Base-by-base conservation (phyloP, 148 eudicot species). In the Vaccinium vitisidaea region DNA sequence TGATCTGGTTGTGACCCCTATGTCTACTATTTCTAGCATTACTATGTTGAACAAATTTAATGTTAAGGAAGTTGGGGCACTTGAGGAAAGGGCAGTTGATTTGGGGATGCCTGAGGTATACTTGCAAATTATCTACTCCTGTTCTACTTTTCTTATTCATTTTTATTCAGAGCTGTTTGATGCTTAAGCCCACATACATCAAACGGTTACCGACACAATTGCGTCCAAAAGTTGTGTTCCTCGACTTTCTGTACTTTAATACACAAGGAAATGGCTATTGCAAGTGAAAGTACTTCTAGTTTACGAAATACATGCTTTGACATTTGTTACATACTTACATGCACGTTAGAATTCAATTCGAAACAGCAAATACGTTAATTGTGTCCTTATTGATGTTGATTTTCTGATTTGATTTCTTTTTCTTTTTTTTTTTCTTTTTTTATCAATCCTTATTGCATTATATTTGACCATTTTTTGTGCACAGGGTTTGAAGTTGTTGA, bases 1-100 rank as follows among this genome's bases (percentile, higher is more conserved):
- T 82, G 81, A 90, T 63, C 21, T 88, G 80, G 82, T 67, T 13
- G 87, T 88, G 13, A 85, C n/a, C 52, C 92, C 92, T 1, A 69
- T 81, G 82, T 90, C 92, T 7, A 77, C 83, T 5, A 80, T 83
- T 10, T 86, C 92, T n/a, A n/a, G 43, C 0, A 56, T 55, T 32
- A 56, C 55, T 0, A 1, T 21, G 30, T 16, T 75, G 39, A 71
- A 46, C 36, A 73, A 82, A 2, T 75, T 75, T 30, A 75, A 75
- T 8, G n/a, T 75, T 0, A 56, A 39, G 63, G 52, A 75, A 0
- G 2, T 56, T 0, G 71, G 56, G 4, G 79, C 78, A 8, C 30
- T 73, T 2, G n/a, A 73, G 80, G 85, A 83, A 32, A 75, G 2
- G 32, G 58, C 39, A 2, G 80, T 56, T 21, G 1, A 56, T 54